Evolutionary conservation across 345 rosid species (phyloP), one percentile per base, ranked within the genome.

Genomic region (Isatis tinctoria): DNA sequence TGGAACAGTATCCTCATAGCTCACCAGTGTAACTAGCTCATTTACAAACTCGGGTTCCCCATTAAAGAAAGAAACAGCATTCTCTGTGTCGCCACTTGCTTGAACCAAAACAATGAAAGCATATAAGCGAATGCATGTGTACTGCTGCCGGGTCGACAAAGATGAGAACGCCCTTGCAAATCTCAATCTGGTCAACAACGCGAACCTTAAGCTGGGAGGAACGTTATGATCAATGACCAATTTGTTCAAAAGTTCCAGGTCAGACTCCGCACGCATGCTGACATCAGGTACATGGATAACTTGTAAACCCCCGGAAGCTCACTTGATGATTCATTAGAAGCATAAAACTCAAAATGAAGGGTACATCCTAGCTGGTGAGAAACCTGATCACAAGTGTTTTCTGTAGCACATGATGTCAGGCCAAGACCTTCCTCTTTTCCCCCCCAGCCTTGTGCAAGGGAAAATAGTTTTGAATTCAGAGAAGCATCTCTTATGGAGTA

Each of bases 391-490:
- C 89, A 86, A 58, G 80, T 87, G 78, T 84, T 78, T 71, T 78
- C 81, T 41, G 86, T 73, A 75, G 91, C 81, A 85, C 96, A 89
- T 26, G 88, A 85, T 78, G 83, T 82, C 74, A 94, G 83, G 69
- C 97, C 98, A 52, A 94, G 96, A 64, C 98, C 98, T 88, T 89
- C 97, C 75, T 94, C 98, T 80, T 94, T 91, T 62, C 94, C 96
- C 2, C 98, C 98, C 98, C 98, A 94, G 74, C 98, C 98, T 86
- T 91, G 98, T 24, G 97, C 96, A 79, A 94, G 92, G 61, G 96
- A 83, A 85, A 89, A 94, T 53, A 94, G 76, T 82, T 84, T 91
- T 2, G 96, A 84, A 80, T 72, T 91, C 80, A 94, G 71, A 77
- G 93, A 88, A 58, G 87, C 61, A 70, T 94, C 97, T 80, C 89